Evolutionary conservation across 208 protist genomes (phyloP).

Genomic region (Leishmania martiniquensis): DNA sequence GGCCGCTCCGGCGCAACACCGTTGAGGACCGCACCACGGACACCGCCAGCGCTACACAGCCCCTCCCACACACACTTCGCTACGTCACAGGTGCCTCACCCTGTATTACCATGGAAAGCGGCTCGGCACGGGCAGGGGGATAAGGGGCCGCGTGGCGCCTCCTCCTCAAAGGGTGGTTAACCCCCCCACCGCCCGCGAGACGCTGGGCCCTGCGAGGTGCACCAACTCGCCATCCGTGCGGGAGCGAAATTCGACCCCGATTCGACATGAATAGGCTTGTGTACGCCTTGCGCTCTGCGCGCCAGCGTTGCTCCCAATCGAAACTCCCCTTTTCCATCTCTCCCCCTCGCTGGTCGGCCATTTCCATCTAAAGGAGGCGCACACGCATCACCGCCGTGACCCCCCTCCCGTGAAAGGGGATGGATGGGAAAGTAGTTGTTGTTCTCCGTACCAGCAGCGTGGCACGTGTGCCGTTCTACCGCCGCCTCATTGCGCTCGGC

Average conservation of each 20-base stretch:
- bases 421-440: slow-evolving; percentile 68
- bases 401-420: slow-evolving; percentile 2
- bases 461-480: slow-evolving; percentile 64
- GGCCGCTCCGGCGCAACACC: neutral
- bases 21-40: neutral
- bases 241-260: no score
- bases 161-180: no score
- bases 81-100: neutral
- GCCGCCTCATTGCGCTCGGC: slow-evolving; percentile 47
- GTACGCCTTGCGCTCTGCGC: slow-evolving; percentile 13
- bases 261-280: no score
- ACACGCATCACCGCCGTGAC: neutral
- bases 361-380: neutral
- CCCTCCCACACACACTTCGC: neutral
- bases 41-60: neutral
- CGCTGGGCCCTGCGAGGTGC: no score
- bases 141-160: no score
- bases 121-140: neutral
- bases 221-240: no score
- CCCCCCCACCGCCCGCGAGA: no score
- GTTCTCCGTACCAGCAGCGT: slow-evolving; percentile 76
- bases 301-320: neutral
- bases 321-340: neutral
- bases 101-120: neutral
- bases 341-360: neutral